These are phyloP conservation scores for Eragrostis tef DNA, from an alignment of 202 grass and related monocot species.

Conservation along the genomic window DNA sequence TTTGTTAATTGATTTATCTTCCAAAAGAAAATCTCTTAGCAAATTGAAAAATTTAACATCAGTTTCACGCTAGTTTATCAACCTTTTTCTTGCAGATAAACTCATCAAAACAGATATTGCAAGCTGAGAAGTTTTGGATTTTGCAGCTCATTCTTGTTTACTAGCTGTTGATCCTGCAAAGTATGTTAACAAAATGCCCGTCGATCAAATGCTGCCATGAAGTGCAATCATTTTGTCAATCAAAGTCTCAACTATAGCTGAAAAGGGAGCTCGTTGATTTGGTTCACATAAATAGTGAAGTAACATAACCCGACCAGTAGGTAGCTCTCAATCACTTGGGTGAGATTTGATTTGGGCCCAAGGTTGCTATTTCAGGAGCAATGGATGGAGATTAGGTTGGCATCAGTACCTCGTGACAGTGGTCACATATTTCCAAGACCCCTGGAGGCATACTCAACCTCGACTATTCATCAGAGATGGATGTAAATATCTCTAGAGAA, in stretches of 20 bases:
- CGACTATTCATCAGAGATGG: slow-evolving; percentile 50
- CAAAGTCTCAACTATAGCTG: slow-evolving; percentile 54
- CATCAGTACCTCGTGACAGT: slow-evolving; percentile 59
- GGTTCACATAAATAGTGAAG: slow-evolving; percentile 63
- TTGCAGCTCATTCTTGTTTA: slow-evolving; percentile 61
- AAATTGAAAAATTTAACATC: not conserved
- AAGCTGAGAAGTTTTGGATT: slow-evolving; percentile 68
- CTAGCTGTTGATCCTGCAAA: slow-evolving; percentile 58
- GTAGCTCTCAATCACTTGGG: slow-evolving; percentile 54
- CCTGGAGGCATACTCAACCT: slow-evolving; percentile 52
- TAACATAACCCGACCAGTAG: slow-evolving; percentile 60
- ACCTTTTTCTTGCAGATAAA: slow-evolving; percentile 40
- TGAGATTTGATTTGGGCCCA: slow-evolving; percentile 57
- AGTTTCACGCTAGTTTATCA: slow-evolving; percentile 8
- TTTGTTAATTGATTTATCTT: not conserved
- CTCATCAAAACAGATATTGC: slow-evolving; percentile 52
- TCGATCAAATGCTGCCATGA: slow-evolving; percentile 52
- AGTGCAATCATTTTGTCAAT: slow-evolving; percentile 51
- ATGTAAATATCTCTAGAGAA: slow-evolving; percentile 66
- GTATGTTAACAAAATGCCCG: slow-evolving; percentile 55
- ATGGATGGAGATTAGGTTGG: slow-evolving; percentile 52
- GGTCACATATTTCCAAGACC: slow-evolving; percentile 66
- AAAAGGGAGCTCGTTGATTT: slow-evolving; percentile 43
- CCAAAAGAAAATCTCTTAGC: not conserved
- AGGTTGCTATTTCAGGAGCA: slow-evolving; percentile 56